Conservation (phyloP, 176 grass and related monocot genomes). For the Triticum turgidum region DNA sequence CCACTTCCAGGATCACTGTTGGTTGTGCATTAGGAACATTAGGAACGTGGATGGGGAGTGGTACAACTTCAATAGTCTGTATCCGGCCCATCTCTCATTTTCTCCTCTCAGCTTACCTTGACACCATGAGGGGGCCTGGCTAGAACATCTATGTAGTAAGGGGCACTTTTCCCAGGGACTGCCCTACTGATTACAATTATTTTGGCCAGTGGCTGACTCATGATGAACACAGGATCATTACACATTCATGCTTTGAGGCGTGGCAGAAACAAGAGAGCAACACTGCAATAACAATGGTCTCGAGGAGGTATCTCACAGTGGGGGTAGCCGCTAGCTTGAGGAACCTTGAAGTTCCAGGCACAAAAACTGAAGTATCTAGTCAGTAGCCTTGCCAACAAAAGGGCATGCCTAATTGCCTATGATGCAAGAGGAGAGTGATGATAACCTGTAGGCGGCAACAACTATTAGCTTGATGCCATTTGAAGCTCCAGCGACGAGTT, state of each 20-base stretch:
- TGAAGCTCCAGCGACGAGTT: neutral
- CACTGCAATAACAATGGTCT: neutral
- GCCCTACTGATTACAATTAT: constrained; percentile 8
- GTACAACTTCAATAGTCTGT: neutral
- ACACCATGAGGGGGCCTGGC: constrained; percentile 35
- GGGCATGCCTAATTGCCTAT: neutral
- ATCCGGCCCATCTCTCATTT: constrained; percentile 48
- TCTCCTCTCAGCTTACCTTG: constrained; percentile 52
- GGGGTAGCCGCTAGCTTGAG: neutral
- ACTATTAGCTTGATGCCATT: constrained; percentile 38
- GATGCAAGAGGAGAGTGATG: constrained; percentile 35
- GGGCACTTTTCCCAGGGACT: constrained; percentile 53
- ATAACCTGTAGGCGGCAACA: constrained; percentile 32
- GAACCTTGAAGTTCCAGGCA: too few species aligned
- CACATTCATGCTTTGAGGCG: constrained; percentile 27
- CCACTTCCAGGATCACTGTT: too few species aligned
- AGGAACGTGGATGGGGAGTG: constrained; percentile 50
- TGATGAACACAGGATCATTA: constrained; percentile 42
- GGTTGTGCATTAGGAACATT: neutral
- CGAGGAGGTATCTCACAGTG: neutral
- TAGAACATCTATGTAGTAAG: constrained; percentile 52
- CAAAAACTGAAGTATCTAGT: too few species aligned
- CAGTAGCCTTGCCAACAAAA: too few species aligned
- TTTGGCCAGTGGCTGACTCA: constrained; percentile 48
- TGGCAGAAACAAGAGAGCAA: neutral